Evolutionary conservation across 139 green algal species (phyloP), one percentile per base, ranked within the genome.

Genomic region (Chlorella vulgaris): DNA sequence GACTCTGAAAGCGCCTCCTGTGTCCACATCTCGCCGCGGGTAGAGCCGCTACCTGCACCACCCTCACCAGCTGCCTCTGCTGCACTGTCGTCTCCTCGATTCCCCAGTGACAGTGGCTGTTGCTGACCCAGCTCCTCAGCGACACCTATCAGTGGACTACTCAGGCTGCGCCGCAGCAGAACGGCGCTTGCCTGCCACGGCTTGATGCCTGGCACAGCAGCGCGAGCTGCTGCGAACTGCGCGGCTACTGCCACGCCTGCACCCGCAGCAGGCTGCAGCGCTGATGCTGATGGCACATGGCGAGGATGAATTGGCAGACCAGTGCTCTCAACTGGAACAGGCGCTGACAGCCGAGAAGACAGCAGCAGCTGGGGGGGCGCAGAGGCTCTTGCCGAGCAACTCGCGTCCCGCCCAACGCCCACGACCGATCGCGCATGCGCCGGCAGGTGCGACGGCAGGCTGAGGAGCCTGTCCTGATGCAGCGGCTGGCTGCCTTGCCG

Each of bases 101-200:
- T n/a, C n/a, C n/a, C n/a, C n/a, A n/a, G n/a, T n/a, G n/a, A n/a
- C n/a, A n/a, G n/a, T n/a, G n/a, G n/a, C 65, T 42, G 13, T 35
- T 71, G 65, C 65, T 4, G 33, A 6, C 38, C 73, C 24, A 79
- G 36, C 36, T 69, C 51, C 35, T 53, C 73, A 13, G 73, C 53
- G n/a, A 79, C 51, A 58, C 74, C 74, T 0, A 18, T 40, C 13
- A 83, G 66, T 0, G 77, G 77, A 2, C 40, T 69, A 47, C 77
- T 83, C 77, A 77, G 76, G 77, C 77, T 83, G 47, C 77, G 65
- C 3, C 65, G 65, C 26, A 83, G 77, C 77, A 83, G 65, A 31
- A 65, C 0, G 2, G 65, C 77, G 13, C 63, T 65, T 6, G 50
- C 38, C 47, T 68, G 65, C 77, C 65, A 83, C 1, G 77, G 66